Evolutionary conservation across 106 monocot genomes (phyloP), one percentile per base, ranked within the genome.

Genomic region (Ottelia alismoides): DNA sequence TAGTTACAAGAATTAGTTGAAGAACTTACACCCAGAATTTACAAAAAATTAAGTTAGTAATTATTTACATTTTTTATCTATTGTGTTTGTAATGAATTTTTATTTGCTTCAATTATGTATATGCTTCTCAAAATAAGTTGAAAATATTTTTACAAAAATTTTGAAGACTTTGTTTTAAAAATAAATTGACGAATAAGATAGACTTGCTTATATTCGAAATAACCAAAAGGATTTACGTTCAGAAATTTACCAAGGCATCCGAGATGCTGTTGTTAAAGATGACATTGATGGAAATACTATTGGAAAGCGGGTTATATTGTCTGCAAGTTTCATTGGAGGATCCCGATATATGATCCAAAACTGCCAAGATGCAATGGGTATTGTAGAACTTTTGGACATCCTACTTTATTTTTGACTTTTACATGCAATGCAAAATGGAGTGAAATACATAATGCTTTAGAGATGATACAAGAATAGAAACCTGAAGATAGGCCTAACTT

Each of bases 341-440:
- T 53, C 61, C 0, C 24, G 62, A 62, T 56, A 62, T 40, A 65
- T 49, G 48, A 19, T 51, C 1, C 71, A 72, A 58, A 65, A 65
- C 21, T 65, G 65, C 28, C 32, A 72, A 29, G 72, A 72, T 65
- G 65, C 51, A 22, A 58, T 72, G 65, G 65, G 52, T n/a, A 65
- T 7, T 52, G 50, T 58, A 11, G 25, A 7, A 43, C 17, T 44
- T 25, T 20, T 59, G 57, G 66, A n/a, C 21, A 22, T 18, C 72
- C 57, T 12, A 45, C 65, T 58, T 65, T 55, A 0, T 70, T 71
- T 49, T 47, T 71, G 22, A 64, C 70, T 10, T 71, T 71, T 44
- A 52, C 56, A 10, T 64, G 71, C 56, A 72, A 72, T 29, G 40
- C 72, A 0, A 57, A 72, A 12, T 72, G 65, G 72, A 20, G 2